Evolutionary conservation across 352 stramenopile species (phyloP).

Genomic region (Pythium sp.): DNA sequence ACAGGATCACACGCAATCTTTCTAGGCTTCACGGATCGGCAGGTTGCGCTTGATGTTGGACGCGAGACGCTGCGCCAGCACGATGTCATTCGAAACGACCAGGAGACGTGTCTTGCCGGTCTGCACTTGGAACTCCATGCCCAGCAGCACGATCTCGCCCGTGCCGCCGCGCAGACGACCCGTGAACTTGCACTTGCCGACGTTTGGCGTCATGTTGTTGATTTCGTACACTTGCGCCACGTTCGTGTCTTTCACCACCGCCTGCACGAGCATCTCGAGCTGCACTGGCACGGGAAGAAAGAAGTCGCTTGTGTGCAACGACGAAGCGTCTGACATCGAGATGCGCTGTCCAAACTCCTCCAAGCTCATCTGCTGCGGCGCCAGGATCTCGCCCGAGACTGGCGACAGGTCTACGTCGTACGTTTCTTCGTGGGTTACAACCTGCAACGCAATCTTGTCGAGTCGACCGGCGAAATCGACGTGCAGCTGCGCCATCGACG

Average conservation of each 20-base stretch:
- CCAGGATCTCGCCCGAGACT: conserved; percentile 60
- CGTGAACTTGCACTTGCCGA: conserved; percentile 72
- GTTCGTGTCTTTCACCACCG: conserved; percentile 54
- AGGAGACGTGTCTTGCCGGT: conserved; percentile 61
- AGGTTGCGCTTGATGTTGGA: conserved; percentile 55
- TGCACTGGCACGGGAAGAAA: conserved; percentile 43
- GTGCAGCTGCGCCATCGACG: conserved; percentile 77
- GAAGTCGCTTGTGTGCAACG: conserved; percentile 62
- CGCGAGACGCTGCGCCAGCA: conserved; percentile 49
- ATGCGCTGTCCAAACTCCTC: conserved; percentile 74
- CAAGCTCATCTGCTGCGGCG: conserved; percentile 66
- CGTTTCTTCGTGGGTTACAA: conserved; percentile 48
- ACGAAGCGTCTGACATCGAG: conserved; percentile 49
- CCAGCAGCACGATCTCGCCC: conserved; percentile 54
- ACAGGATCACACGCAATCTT: neutral
- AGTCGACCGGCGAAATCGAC: conserved; percentile 78
- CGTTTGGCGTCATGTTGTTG: conserved; percentile 56
- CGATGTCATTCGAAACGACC: conserved; percentile 49
- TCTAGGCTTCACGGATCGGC: conserved; percentile 28
- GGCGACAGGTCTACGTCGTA: conserved; percentile 62
- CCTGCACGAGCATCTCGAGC: conserved; percentile 48
- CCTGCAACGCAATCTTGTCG: conserved; percentile 62
- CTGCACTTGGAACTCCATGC: conserved; percentile 60
- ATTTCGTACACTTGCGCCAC: conserved; percentile 76
- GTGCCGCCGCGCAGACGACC: conserved; percentile 47